A percentile compares a stretch with the other conserved stretches of the same genome.
Evolutionary conservation across 768 basidiomycete genomes (phyloP).

Genomic region (Strobilomyces echinocephalus): DNA sequence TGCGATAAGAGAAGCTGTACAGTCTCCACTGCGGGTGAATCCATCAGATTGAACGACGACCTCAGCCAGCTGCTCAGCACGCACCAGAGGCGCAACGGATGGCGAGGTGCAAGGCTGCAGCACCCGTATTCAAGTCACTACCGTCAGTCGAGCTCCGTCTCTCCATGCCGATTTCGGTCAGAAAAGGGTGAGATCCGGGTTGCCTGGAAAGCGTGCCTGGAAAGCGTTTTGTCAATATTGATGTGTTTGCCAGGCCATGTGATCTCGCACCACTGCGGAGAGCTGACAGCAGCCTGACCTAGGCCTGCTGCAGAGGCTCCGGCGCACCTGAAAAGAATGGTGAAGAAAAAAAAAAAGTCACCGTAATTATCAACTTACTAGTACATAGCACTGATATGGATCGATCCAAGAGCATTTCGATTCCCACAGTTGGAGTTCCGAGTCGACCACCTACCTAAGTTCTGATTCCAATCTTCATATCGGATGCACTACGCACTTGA

Average conservation of each 20-base stretch:
- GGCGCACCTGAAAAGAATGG: constrained; percentile 13
- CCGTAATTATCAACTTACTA: too few species aligned
- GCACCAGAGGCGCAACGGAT: constrained; percentile 75
- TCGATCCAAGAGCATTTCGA: too few species aligned
- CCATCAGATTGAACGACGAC: constrained; percentile 1
- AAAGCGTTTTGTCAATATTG: neutral
- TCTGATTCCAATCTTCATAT: too few species aligned
- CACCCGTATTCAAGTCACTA: constrained; percentile 55
- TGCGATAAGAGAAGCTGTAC: constrained; percentile 64
- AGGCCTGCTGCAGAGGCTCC: constrained; percentile 56
- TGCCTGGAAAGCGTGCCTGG: too few species aligned
- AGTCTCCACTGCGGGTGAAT: constrained; percentile 49
- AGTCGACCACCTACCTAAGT: too few species aligned
- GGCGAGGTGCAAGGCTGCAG: constrained; percentile 75
- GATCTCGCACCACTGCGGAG: constrained; percentile 51
- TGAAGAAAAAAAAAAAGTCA: too few species aligned
- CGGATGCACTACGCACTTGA: too few species aligned
- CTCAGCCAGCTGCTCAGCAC: constrained; percentile 20
- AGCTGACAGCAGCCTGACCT: constrained; percentile 61
- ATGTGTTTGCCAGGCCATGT: neutral
- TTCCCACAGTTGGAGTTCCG: too few species aligned
- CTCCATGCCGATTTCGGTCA: constrained; percentile 71
- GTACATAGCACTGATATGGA: too few species aligned
- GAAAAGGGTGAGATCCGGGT: constrained; percentile 70
- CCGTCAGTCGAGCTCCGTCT: constrained; percentile 45